A percentile compares a stretch with the other conserved stretches of the same genome.
Conservation (phyloP, 352 stramenopile genomes). For the Phytophthora megakarya region DNA sequence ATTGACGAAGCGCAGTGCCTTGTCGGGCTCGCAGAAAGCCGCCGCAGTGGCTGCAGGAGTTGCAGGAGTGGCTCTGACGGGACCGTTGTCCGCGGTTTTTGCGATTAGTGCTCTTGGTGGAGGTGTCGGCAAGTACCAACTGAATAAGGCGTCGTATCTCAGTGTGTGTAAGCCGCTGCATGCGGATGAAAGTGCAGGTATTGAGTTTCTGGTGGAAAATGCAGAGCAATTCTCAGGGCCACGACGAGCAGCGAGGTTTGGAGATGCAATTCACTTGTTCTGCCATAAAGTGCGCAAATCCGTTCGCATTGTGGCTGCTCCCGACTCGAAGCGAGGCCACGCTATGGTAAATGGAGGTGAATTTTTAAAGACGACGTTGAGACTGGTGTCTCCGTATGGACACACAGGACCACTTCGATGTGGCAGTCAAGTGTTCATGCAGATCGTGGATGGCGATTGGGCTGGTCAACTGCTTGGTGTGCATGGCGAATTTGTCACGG, state of each 20-base stretch:
- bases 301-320: conserved; percentile 45
- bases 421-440: conserved; percentile 58
- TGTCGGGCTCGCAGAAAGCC: conserved; percentile 60
- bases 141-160: conserved; percentile 67
- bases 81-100: conserved; percentile 56
- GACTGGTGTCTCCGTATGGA: conserved; percentile 63
- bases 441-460: conserved; percentile 58
- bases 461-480: conserved; percentile 53
- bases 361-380: conserved; percentile 44
- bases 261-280: conserved; percentile 61
- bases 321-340: conserved; percentile 63
- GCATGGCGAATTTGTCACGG: conserved; percentile 52
- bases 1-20: conserved; percentile 56
- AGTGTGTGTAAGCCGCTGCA: conserved; percentile 46
- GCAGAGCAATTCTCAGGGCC: conserved; percentile 58
- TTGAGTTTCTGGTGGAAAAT: conserved; percentile 61
- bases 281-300: conserved; percentile 49
- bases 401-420: conserved; percentile 46
- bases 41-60: conserved; percentile 57
- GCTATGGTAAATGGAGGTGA: conserved; percentile 49
- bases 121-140: conserved; percentile 66
- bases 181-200: conserved; percentile 18
- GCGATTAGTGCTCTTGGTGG: conserved; percentile 56
- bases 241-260: conserved; percentile 49
- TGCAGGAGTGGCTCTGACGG: conserved; percentile 56